Evolutionary conservation across 108 stramenopile species (phyloP).

Genomic region (Pelagomonas calceolata): DNA sequence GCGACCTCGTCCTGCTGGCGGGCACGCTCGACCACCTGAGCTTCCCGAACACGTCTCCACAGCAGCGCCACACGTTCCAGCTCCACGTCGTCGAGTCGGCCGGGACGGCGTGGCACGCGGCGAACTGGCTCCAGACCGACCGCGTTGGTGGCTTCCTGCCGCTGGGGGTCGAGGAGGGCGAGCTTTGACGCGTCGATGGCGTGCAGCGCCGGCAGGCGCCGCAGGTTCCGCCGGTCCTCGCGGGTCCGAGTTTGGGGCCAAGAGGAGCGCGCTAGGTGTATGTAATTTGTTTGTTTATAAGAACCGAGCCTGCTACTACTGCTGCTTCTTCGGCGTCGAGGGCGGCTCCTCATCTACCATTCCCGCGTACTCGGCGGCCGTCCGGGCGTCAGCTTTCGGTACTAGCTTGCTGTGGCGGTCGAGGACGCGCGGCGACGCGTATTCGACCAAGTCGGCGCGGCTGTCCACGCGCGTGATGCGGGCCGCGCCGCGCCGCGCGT

Average conservation of each 20-base stretch:
- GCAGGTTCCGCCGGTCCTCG: too few relatives aligned
- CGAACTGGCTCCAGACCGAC: not conserved
- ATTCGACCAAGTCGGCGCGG: not conserved
- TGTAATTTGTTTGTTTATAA: too few relatives aligned
- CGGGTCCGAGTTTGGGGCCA: too few relatives aligned
- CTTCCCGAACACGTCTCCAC: conserved; percentile 58
- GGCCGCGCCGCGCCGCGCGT: not conserved
- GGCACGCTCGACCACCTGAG: conserved; percentile 78
- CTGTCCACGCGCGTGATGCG: not conserved
- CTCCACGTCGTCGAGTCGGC: conserved; percentile 74
- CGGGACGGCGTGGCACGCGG: conserved; percentile 24
- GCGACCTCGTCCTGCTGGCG: conserved; percentile 67
- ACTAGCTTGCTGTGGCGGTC: too few relatives aligned
- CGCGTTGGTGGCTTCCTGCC: not conserved
- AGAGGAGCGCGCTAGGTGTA: too few relatives aligned
- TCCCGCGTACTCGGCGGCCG: too few relatives aligned
- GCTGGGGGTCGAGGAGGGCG: not conserved
- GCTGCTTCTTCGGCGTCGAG: too few relatives aligned
- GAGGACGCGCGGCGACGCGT: too few relatives aligned
- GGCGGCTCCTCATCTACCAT: too few relatives aligned
- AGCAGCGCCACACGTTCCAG: conserved; percentile 75
- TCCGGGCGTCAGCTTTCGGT: too few relatives aligned
- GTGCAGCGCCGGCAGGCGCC: too few relatives aligned
- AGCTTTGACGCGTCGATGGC: not conserved
- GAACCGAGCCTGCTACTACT: too few relatives aligned